Conservation (phyloP, 768 basidiomycete genomes). For the Boletus insuetus region DNA sequence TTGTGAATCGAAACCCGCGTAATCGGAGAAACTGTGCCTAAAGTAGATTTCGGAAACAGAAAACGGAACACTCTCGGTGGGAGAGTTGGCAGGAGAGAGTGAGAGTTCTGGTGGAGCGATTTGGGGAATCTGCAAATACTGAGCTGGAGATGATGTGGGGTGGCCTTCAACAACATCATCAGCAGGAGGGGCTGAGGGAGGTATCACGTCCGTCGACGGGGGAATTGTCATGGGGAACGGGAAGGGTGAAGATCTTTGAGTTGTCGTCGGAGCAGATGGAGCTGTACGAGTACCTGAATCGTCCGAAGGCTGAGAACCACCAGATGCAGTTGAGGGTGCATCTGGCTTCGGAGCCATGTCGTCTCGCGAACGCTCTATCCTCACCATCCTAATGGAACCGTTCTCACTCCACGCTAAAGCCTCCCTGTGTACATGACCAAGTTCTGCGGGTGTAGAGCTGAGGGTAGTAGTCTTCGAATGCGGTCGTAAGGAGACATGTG, state of each 20-base stretch:
- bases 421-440: slow-evolving; percentile 18
- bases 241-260: slow-evolving; percentile 33
- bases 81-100: slow-evolving; percentile 40
- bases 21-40: slow-evolving; percentile 39
- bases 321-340: slow-evolving; percentile 33
- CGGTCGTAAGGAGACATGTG: slow-evolving; percentile 21
- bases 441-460: slow-evolving; percentile 28
- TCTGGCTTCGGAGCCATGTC: slow-evolving; percentile 24
- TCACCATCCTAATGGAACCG: slow-evolving; percentile 16
- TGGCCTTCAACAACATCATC: slow-evolving; percentile 15
- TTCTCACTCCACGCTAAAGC: slow-evolving; percentile 16
- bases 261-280: slow-evolving; percentile 22
- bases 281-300: slow-evolving; percentile 16
- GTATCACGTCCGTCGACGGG: slow-evolving; percentile 36
- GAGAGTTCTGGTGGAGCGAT: slow-evolving; percentile 25
- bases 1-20: slow-evolving; percentile 29
- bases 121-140: slow-evolving; percentile 29
- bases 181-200: slow-evolving; percentile 19
- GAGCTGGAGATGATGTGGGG: slow-evolving; percentile 12
- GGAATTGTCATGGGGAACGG: slow-evolving; percentile 48
- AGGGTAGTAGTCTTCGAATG: slow-evolving; percentile 27
- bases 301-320: slow-evolving; percentile 28
- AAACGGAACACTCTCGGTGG: slow-evolving; percentile 55
- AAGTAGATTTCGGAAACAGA: slow-evolving; percentile 55
- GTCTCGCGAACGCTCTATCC: slow-evolving; percentile 20